These are phyloP conservation scores for Nemania abortiva DNA, from an alignment of 2,329 filamentous ascomycete species.

Conservation along the genomic window DNA sequence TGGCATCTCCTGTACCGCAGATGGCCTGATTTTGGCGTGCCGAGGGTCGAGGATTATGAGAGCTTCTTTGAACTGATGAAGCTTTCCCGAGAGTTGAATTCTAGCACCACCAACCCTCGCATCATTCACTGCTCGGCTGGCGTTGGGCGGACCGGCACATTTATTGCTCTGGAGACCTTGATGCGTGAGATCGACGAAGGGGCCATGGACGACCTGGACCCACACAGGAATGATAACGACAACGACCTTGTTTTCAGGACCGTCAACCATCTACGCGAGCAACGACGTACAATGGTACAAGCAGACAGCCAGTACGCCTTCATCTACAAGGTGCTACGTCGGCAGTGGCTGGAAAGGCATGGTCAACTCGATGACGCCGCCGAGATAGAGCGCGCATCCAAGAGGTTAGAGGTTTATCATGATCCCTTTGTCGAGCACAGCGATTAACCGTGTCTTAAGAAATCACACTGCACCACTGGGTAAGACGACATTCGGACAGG, in stretches of 20 bases:
- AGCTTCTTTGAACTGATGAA: conserved; percentile 78
- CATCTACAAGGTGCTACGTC: conserved; percentile 86
- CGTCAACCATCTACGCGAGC: conserved; percentile 84
- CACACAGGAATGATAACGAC: conserved; percentile 41
- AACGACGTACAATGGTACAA: conserved; percentile 96
- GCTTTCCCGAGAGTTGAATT: conserved; percentile 71
- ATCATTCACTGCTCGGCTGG: conserved; percentile 92
- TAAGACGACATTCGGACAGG: conserved; percentile 27
- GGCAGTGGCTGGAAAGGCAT: conserved; percentile 78
- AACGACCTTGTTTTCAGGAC: conserved; percentile 80
- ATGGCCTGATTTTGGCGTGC: conserved; percentile 93
- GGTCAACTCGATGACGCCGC: conserved; percentile 52
- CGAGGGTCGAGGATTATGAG: conserved; percentile 73
- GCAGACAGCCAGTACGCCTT: conserved; percentile 86
- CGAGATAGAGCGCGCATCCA: conserved; percentile 59
- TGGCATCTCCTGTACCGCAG: conserved; percentile 88
- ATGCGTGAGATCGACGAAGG: conserved; percentile 84
- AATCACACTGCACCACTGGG: conserved; percentile 18
- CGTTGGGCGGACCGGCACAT: conserved; percentile 93
- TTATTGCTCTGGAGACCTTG: conserved; percentile 95
- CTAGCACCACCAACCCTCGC: conserved; percentile 73
- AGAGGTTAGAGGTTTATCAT: conserved; percentile 61
- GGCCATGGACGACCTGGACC: conserved; percentile 66
- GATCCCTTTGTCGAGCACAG: conserved; percentile 58
- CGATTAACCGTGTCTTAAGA: conserved; percentile 42